Evolutionary conservation across 192 early-diverging fungal species (phyloP), one percentile per base, ranked within the genome.

Genomic region (Linnemannia exigua): DNA sequence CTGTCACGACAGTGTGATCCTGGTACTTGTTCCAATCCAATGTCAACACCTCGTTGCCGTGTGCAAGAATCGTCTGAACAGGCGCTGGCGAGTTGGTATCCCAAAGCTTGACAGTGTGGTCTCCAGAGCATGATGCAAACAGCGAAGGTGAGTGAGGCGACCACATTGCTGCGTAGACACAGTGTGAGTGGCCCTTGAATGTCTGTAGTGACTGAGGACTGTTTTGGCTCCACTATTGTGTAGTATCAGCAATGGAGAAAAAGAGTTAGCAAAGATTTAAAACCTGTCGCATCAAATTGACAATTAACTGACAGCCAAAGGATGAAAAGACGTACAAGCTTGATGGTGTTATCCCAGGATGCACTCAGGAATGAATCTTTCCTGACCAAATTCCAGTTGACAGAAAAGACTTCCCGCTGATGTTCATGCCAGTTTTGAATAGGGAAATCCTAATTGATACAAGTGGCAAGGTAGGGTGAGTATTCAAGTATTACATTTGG

Each of bases 11-110:
- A 22, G 90, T 89, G 75, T 96, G 87, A 9, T 95, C 92, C 47
- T 93, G 90, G 86, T 99, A 99, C 87, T 99, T 99, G 88, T 98
- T 98, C 98, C 98, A 99, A 77, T 99, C 99, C 70, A 98, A 78
- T 9, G 97, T 95, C 22, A 99, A 89, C 9, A 97, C 91, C 88
- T 99, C 97, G 74, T 94, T 94, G 36, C 87, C 85, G 85, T 99
- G 99, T 28, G 97, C 97, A 22, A 88, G 89, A 63, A 95, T 92
- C 2, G 95, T 94, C 52, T 90, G 90, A 35, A 94, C 75, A 44
- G 88, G 88, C 52, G 88, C 79, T 3, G 96, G 96, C 15, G 89
- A 82, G 52, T 96, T 95, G 50, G 88, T 81, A 79, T 98, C 98
- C 99, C 99, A 99, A 33, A 99, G 87, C 84, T 97, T 97, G 46